Base-by-base conservation (phyloP, 441 rosid species). In the Aleurites moluccanus region DNA sequence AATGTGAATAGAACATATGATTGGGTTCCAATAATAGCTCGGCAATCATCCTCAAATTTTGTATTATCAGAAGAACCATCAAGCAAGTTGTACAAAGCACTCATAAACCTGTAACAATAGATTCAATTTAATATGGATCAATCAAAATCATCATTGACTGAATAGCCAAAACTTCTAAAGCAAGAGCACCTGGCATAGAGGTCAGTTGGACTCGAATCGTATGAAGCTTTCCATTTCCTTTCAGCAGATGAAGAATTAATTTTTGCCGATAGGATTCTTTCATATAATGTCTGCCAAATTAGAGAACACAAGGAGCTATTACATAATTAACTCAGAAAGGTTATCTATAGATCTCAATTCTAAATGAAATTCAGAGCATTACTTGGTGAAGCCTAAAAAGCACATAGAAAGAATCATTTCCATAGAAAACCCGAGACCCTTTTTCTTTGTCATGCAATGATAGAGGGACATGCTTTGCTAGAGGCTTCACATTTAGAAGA, bases 381-480 rank as follows among this genome's bases (percentile, higher is more conserved):
- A 94, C 99, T 79, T 90, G 99, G 82, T 97, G 99, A 89, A 97
- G 99, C 86, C 98, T 88, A 71, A 94, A 89, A 73, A 94, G 92
- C 77, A 94, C 95, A 69, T 94, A 94, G 81, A 90, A 92, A 44
- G 97, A 94, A 86, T 96, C 98, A 77, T 94, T 96, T 77, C 98
- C 99, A 77, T 94, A 96, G 82, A 96, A 96, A 82, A 92, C 79
- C 67, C 50, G 81, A 64, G 89, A 86, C 75, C 85, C 90, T 73
- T 79, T 89, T 65, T 85, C 87, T 78, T 80, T 87, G 77, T 82
- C 83, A 62, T 65, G 69, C 77, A 87, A 78, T 30, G 85, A 75
- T 50, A 80, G 82, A 57, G 91, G 84, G 53, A 88, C 91, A 86
- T 88, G 88, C 88, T 94, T 91, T 70, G 92, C 92, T 20, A 92